A percentile compares a stretch with the other conserved stretches of the same genome.
phyloP scores from a whole-genome alignment of 768 basidiomycete species.

The Agaricus blazei region DNA sequence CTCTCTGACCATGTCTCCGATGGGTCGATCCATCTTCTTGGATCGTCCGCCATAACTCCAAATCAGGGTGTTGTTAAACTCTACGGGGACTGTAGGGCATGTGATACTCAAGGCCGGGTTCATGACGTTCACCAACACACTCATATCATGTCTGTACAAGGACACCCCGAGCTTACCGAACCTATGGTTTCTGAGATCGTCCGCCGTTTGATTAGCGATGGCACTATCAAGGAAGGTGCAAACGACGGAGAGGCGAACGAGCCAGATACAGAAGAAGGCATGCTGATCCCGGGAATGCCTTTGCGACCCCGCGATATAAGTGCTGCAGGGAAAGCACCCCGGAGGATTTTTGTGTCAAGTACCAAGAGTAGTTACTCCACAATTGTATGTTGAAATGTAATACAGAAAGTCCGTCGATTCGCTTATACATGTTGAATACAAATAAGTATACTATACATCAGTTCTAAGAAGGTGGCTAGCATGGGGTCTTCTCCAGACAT shows the following conservation, averaged over 20 bases:
- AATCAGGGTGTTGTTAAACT: neutral
- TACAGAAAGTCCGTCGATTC: too few relatives aligned
- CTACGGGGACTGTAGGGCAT: neutral
- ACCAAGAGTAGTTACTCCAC: neutral
- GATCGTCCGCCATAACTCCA: neutral
- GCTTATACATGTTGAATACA: neutral
- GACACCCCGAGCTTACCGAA: constrained; percentile 85
- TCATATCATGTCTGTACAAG: constrained; percentile 82
- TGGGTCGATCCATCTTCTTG: constrained; percentile 70
- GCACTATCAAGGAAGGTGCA: neutral
- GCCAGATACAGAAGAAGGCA: neutral
- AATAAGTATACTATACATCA: neutral
- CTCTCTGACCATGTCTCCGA: constrained; percentile 56
- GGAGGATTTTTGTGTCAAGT: constrained; percentile 35
- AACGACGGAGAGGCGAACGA: neutral
- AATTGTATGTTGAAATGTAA: too few relatives aligned
- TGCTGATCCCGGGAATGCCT: constrained; percentile 29
- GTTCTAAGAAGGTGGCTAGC: neutral
- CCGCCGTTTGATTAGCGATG: constrained; percentile 22
- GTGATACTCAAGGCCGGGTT: constrained; percentile 21
- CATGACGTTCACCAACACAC: constrained; percentile 30
- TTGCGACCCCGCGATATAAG: constrained; percentile 40
- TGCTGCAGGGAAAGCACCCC: constrained; percentile 36
- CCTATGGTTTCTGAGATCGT: constrained; percentile 47
- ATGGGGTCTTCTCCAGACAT: neutral